These are phyloP conservation scores for Madurella mycetomatis DNA, from an alignment of 2,329 filamentous ascomycete genomes.

Conservation along the genomic window DNA sequence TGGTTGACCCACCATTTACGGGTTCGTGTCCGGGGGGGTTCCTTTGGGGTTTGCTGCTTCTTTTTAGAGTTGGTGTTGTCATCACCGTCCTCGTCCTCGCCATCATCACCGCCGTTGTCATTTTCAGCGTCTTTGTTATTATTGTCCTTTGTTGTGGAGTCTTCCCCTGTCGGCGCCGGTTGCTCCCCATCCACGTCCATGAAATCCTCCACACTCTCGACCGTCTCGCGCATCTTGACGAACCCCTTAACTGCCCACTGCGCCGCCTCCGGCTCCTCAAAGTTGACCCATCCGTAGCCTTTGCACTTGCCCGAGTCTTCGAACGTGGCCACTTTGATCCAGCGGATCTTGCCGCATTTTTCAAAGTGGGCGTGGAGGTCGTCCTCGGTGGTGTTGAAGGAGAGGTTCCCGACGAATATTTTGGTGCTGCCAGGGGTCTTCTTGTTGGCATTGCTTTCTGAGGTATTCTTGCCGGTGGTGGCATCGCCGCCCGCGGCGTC, in stretches of 20 bases:
- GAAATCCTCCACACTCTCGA: constrained; percentile 61
- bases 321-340: constrained; percentile 88
- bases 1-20: constrained; percentile 82
- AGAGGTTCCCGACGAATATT: constrained; percentile 87
- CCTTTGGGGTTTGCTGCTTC: constrained; percentile 27
- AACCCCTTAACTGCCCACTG: constrained; percentile 77
- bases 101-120: constrained; percentile 37
- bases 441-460: constrained; percentile 23
- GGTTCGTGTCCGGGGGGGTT: constrained; percentile 51
- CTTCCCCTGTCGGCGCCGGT: too few species aligned
- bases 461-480: constrained; percentile 30
- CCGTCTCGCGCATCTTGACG: constrained; percentile 62
- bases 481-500: constrained; percentile 30
- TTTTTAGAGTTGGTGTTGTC: constrained; percentile 25
- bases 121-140: constrained; percentile 38
- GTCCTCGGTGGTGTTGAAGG: constrained; percentile 77
- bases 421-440: constrained; percentile 52
- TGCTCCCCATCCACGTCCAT: constrained; percentile 53
- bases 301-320: constrained; percentile 98
- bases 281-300: constrained; percentile 93
- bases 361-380: constrained; percentile 75
- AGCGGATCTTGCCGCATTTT: constrained; percentile 77
- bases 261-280: constrained; percentile 72
- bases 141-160: constrained; percentile 40
- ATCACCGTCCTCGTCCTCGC: constrained; percentile 35